These are phyloP conservation scores for Magnolia sinica DNA, from an alignment of 164 flowering plant genomes.

Conservation along the genomic window DNA sequence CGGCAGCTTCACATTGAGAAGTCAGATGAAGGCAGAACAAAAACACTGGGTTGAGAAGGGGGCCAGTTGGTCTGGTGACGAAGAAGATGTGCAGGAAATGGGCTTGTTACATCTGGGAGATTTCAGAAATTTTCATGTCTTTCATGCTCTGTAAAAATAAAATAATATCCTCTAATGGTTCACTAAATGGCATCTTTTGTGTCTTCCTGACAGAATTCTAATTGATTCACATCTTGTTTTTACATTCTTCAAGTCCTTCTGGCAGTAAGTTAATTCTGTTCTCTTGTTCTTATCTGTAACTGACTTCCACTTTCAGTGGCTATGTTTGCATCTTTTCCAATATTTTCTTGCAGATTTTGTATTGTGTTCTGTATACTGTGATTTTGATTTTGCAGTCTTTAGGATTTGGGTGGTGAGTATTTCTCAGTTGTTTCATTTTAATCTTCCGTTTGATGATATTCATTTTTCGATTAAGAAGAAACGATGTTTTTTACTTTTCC, in stretches of 20 bases:
- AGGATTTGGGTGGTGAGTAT: slow-evolving; percentile 85
- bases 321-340: neutral
- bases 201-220: too few relatives aligned
- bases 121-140: slow-evolving; percentile 77
- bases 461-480: too few relatives aligned
- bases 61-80: slow-evolving; percentile 21
- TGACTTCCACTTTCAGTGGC: neutral
- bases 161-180: too few relatives aligned
- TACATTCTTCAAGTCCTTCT: slow-evolving; percentile 70
- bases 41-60: too few relatives aligned
- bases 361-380: slow-evolving; percentile 92
- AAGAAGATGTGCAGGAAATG: slow-evolving; percentile 83
- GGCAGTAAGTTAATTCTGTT: slow-evolving; percentile 60
- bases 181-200: too few relatives aligned
- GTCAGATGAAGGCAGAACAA: too few relatives aligned
- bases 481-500: too few relatives aligned
- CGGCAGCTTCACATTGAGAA: too few relatives aligned
- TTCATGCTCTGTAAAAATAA: slow-evolving; percentile 33
- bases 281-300: neutral
- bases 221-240: too few relatives aligned
- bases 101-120: slow-evolving; percentile 86
- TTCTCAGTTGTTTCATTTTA: neutral
- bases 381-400: slow-evolving; percentile 68
- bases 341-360: slow-evolving; percentile 68
- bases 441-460: too few relatives aligned